Evolutionary conservation across 2,329 filamentous ascomycete genomes (phyloP), one percentile per base, ranked within the genome.

Genomic region (Penicillium vulpinum): DNA sequence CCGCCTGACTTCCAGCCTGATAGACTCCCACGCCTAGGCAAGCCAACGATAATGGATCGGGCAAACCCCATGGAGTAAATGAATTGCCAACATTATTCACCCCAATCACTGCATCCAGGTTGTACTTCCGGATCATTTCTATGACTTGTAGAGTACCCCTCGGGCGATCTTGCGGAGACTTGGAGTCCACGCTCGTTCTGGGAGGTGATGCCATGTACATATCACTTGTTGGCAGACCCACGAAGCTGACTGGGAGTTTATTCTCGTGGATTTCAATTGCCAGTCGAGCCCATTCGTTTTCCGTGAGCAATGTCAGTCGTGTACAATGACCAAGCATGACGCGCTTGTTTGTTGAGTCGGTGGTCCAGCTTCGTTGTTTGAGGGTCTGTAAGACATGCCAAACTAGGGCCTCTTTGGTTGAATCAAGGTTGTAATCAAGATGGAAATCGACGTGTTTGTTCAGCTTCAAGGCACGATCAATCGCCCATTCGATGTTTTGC

Each of bases 31-130:
- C 84, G 1, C 84, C 84, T 51, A 86, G 73, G 61, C 81, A 84
- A 21, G 87, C 86, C 41, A 89, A 74, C 39, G 78, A 77, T 47
- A 91, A 68, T 1, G 88, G 88, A 73, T 90, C 88, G 38, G 82
- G 85, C 18, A 78, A 84, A 0, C 88, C 88, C 66, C 87, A 84
- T 0, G 88, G 88, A 7, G 88, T 90, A 64, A 91, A 90, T 0
- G 88, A 86, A 67, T 91, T 91, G 18, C 88, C 88, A 15, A 91
- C 83, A 65, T 91, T 91, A 66, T 90, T 90, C 36, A 89, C 80
- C 2, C 85, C 83, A 5, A 90, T 79, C 15, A 84, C 85, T 21
- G 80, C 85, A 57, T 85, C 79, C 4, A 90, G 68, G 0, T 78
- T 78, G 58, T 85, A 80, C 22, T 82, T 75, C 38, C 80, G 77